phyloP scores from a whole-genome alignment of 1,139 yeast species.

The Lodderomyces jiufengensis region DNA sequence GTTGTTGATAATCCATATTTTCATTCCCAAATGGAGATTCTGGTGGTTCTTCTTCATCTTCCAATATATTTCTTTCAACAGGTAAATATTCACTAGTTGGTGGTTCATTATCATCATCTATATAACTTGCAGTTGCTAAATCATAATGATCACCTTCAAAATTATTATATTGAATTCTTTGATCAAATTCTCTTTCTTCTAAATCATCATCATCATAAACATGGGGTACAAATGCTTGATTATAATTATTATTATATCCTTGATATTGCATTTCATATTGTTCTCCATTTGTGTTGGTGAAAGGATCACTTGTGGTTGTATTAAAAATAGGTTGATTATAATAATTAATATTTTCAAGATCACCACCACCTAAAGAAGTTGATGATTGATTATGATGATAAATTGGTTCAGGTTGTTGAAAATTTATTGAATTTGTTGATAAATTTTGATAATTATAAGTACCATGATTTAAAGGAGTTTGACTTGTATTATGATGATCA shows the following conservation, averaged over 20 bases:
- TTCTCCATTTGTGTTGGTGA: constrained; percentile 9
- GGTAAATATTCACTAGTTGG: constrained; percentile 10
- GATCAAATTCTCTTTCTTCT: constrained; percentile 42
- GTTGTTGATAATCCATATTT: constrained; percentile 21
- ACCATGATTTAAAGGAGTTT: constrained; percentile 16
- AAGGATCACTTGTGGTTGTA: constrained; percentile 16
- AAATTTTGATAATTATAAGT: constrained; percentile 18
- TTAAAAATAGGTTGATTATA: constrained; percentile 26
- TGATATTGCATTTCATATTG: constrained; percentile 27
- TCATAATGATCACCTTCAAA: constrained; percentile 46
- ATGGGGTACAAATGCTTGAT: constrained; percentile 47
- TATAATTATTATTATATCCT: constrained; percentile 24
- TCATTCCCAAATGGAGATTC: constrained; percentile 34
- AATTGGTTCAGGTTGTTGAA: constrained; percentile 33
- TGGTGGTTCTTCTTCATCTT: constrained; percentile 13
- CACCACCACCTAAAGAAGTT: constrained; percentile 12
- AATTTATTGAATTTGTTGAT: constrained; percentile 25
- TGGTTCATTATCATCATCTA: constrained; percentile 10
- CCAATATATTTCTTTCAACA: constrained; percentile 1
- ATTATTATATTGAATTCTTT: constrained; percentile 36
- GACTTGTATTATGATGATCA: constrained; percentile 11
- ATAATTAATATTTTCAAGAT: too few species aligned
- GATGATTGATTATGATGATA: constrained; percentile 15
- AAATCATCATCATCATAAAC: constrained; percentile 43
- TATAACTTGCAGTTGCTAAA: constrained; percentile 27